phyloP scores from a whole-genome alignment of 129 eudicot species.

The Saussurea involucrata region DNA sequence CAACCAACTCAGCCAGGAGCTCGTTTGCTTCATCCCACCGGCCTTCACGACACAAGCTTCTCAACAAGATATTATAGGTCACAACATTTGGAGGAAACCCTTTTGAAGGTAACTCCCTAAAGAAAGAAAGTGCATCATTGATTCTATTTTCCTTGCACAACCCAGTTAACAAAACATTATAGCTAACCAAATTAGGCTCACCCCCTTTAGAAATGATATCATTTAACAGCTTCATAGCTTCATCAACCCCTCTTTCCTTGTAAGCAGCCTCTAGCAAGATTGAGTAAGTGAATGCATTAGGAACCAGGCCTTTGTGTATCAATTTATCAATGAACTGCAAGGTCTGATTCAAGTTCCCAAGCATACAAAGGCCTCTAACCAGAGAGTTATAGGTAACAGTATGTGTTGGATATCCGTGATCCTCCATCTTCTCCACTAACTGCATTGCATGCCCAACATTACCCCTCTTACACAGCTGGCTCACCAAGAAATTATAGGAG shows the following conservation, averaged over 20 bases:
- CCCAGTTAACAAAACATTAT: constrained; percentile 77
- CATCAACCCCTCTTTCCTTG: constrained; percentile 74
- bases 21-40: constrained; percentile 77
- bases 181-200: constrained; percentile 72
- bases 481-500: constrained; percentile 59
- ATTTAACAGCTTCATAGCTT: constrained; percentile 65
- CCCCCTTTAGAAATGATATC: constrained; percentile 68
- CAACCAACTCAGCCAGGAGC: constrained; percentile 71
- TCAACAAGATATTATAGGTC: constrained; percentile 70
- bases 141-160: constrained; percentile 71
- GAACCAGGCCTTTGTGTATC: constrained; percentile 58
- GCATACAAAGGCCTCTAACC: constrained; percentile 73
- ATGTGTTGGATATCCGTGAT: constrained; percentile 58
- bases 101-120: constrained; percentile 62
- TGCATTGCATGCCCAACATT: constrained; percentile 78
- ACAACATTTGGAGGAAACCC: constrained; percentile 77
- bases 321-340: constrained; percentile 61
- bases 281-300: constrained; percentile 70
- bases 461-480: constrained; percentile 63
- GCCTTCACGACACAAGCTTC: constrained; percentile 66
- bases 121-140: constrained; percentile 68
- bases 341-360: constrained; percentile 56
- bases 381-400: constrained; percentile 69
- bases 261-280: constrained; percentile 81
- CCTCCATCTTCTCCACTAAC: constrained; percentile 78